Percentiles rank a stretch among this genome's conserved stretches.
These are phyloP conservation scores for Blastomyces parvus DNA, from an alignment of 2,329 filamentous ascomycete genomes.

Conservation along the genomic window DNA sequence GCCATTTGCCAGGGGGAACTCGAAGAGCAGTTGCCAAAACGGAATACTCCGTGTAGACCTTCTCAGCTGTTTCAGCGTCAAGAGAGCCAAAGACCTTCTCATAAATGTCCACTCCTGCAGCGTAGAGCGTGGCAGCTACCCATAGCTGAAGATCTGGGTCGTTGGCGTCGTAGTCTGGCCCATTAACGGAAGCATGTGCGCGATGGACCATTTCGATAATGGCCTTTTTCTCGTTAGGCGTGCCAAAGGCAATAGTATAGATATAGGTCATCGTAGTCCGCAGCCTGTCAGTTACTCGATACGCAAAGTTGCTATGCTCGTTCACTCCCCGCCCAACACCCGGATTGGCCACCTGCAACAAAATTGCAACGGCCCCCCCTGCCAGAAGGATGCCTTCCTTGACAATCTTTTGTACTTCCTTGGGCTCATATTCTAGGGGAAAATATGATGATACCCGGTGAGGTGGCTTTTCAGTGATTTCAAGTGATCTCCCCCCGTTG, in stretches of 20 bases:
- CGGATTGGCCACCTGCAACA: slow-evolving; percentile 36
- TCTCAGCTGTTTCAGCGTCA: slow-evolving; percentile 19
- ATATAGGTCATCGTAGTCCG: slow-evolving; percentile 34
- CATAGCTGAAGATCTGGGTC: slow-evolving; percentile 33
- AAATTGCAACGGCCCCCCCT: slow-evolving; percentile 31
- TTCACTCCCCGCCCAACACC: slow-evolving; percentile 31
- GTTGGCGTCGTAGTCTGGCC: slow-evolving; percentile 28
- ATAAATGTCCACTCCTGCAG: slow-evolving; percentile 28
- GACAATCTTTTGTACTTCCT: slow-evolving; percentile 26
- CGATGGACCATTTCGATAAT: slow-evolving; percentile 31
- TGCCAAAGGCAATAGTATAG: slow-evolving; percentile 32
- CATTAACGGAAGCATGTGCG: slow-evolving; percentile 28
- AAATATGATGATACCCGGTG: not conserved
- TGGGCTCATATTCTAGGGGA: slow-evolving; percentile 19
- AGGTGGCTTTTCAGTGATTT: not conserved
- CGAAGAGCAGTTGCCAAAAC: slow-evolving; percentile 22
- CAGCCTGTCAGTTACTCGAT: slow-evolving; percentile 29
- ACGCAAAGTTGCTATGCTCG: slow-evolving; percentile 33
- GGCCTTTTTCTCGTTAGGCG: slow-evolving; percentile 24
- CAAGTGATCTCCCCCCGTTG: not conserved
- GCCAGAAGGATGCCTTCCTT: slow-evolving; percentile 30
- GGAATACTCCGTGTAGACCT: slow-evolving; percentile 23
- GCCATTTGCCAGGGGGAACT: slow-evolving; percentile 31
- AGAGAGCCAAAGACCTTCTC: slow-evolving; percentile 30
- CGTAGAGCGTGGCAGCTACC: slow-evolving; percentile 36